Conservation (phyloP, 2,329 filamentous ascomycete species). For the Alternaria gaisen region DNA sequence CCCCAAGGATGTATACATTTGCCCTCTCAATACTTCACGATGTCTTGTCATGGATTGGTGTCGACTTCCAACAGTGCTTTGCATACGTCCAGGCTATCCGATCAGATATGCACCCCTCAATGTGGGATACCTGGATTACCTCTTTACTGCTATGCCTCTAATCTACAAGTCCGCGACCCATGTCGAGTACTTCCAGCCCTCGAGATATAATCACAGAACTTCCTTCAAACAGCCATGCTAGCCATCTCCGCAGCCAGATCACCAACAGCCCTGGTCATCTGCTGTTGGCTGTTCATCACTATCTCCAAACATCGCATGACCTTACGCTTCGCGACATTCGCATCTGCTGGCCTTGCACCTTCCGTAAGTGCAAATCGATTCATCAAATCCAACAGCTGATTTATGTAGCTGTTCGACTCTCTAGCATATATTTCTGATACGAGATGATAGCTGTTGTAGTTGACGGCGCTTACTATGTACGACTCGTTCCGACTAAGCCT, state of each 20-base stretch:
- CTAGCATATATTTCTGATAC: too few species aligned
- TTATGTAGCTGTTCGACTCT: too few species aligned
- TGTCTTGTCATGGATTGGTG: background rate
- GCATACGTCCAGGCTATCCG: background rate
- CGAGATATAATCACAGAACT: background rate
- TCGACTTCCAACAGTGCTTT: background rate
- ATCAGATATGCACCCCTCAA: accelerated
- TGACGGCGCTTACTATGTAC: background rate
- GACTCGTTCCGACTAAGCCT: background rate
- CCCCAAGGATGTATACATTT: background rate
- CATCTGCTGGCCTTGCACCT: background rate
- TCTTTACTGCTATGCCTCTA: background rate
- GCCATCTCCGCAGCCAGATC: background rate
- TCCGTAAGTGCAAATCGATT: background rate
- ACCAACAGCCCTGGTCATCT: background rate
- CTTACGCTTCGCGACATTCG: background rate
- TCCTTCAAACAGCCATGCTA: background rate
- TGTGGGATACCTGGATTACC: too few species aligned
- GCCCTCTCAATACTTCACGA: background rate
- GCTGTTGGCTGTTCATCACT: background rate
- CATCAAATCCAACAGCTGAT: too few species aligned
- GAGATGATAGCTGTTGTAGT: background rate
- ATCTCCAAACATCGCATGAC: background rate
- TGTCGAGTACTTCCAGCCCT: background rate
- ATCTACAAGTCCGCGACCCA: accelerated